phyloP scores from a whole-genome alignment of 148 eudicot genomes.

The Agrostemma githago region DNA sequence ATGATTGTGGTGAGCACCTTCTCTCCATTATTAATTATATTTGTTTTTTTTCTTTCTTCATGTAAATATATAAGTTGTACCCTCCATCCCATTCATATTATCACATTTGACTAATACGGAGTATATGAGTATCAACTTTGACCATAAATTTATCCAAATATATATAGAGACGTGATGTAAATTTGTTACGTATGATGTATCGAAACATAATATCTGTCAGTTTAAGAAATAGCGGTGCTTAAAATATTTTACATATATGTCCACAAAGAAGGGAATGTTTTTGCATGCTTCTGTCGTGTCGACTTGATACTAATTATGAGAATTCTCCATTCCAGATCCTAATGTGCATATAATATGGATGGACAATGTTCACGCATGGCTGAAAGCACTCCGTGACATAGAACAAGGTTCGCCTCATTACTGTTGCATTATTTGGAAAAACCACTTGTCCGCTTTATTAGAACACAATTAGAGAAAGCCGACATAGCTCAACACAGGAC shows the following conservation, averaged over 20 bases:
- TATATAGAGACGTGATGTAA: not conserved
- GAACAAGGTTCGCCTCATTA: slow-evolving; percentile 56
- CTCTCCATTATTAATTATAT: not conserved
- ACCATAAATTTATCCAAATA: not conserved
- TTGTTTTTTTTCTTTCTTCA: not conserved
- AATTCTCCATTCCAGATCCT: slow-evolving; percentile 57
- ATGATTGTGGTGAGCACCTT: slow-evolving; percentile 77
- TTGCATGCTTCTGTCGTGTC: not conserved
- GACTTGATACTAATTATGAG: slow-evolving; percentile 10
- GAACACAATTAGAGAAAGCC: not conserved
- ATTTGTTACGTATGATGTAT: not conserved
- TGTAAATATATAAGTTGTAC: not conserved
- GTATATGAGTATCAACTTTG: not conserved
- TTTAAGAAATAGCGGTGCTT: too few relatives aligned
- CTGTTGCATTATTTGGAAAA: not conserved
- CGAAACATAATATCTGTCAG: not conserved
- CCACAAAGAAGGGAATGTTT: not conserved
- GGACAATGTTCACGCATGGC: slow-evolving; percentile 64
- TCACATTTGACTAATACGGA: not conserved
- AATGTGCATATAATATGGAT: slow-evolving; percentile 87
- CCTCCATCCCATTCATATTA: not conserved
- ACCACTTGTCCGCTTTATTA: not conserved
- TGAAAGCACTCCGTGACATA: slow-evolving; percentile 79
- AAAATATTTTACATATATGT: not conserved
- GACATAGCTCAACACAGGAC: not conserved